These are phyloP conservation scores for Fomitopsis pulvina DNA, from an alignment of 768 basidiomycete genomes.

Conservation along the genomic window DNA sequence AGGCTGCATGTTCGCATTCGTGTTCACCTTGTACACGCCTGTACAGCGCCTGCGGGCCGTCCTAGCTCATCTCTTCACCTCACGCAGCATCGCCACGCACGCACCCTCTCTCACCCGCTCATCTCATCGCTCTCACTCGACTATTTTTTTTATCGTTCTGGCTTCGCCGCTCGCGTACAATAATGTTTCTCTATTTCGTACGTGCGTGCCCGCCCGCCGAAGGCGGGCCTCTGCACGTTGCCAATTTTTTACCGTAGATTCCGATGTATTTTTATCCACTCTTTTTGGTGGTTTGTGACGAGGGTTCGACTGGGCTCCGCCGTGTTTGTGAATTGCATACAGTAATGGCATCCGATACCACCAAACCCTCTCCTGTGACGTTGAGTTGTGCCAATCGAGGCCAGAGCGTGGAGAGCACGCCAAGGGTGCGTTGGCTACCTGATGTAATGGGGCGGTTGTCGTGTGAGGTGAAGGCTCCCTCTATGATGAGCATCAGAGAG, in stretches of 20 bases:
- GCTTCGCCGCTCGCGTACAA: constrained; percentile 7
- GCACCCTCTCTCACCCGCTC: not conserved
- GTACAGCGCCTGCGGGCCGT: constrained; percentile 1
- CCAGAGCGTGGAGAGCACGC: not conserved
- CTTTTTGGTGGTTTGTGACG: not conserved
- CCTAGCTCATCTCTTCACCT: not conserved
- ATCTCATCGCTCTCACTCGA: not conserved
- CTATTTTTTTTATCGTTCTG: not conserved
- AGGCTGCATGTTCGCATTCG: constrained; percentile 5
- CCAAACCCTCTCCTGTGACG: not conserved
- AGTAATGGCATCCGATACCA: not conserved
- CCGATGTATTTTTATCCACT: constrained; percentile 9
- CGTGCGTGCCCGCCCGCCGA: not conserved
- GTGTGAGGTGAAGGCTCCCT: no score
- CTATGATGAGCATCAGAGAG: no score
- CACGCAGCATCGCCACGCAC: not conserved
- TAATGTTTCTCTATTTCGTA: constrained; percentile 12
- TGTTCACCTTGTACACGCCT: not conserved
- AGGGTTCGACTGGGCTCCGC: not conserved
- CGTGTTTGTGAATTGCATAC: not conserved
- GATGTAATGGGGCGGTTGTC: not conserved
- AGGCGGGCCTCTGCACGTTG: not conserved
- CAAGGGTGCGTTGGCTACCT: not conserved
- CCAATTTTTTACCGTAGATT: constrained; percentile 4
- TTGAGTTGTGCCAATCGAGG: no score